Evolutionary conservation across 495 filamentous ascomycete species (phyloP).

Genomic region (Penicillium tannophilum): DNA sequence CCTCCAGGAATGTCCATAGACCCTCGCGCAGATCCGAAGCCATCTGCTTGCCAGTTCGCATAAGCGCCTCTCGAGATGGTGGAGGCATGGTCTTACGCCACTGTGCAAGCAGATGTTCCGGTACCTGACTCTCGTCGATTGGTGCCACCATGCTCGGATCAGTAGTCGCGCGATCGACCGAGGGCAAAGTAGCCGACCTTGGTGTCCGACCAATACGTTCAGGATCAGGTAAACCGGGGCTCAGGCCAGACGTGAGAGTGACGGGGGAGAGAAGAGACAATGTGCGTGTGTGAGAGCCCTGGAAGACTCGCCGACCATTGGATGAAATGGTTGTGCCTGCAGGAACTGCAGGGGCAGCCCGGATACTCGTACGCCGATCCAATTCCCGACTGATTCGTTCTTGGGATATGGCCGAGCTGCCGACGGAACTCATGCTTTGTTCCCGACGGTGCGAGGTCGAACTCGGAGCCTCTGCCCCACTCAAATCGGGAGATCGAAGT

Average conservation of each 20-base stretch:
- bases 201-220: constrained; percentile 45
- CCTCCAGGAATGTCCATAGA: constrained; percentile 96
- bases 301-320: constrained; percentile 61
- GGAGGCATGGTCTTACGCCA: constrained; percentile 49
- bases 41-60: constrained; percentile 79
- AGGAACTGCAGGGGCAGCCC: constrained; percentile 29
- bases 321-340: constrained; percentile 43
- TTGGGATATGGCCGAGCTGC: constrained; percentile 35
- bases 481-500: constrained; percentile 47
- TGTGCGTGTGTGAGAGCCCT: constrained; percentile 77
- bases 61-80: constrained; percentile 55
- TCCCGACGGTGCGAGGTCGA: constrained; percentile 30
- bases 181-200: constrained; percentile 50
- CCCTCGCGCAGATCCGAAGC: constrained; percentile 87
- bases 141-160: constrained; percentile 9
- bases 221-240: constrained; percentile 16
- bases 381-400: constrained; percentile 47
- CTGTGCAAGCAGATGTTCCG: constrained; percentile 39
- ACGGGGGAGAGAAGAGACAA: constrained; percentile 82
- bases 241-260: constrained; percentile 15
- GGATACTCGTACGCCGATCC: constrained; percentile 52
- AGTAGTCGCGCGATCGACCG: constrained; percentile 38
- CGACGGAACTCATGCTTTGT: constrained; percentile 35
- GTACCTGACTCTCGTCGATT: constrained; percentile 28
- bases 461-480: constrained; percentile 19